Evolutionary conservation across 2,329 filamentous ascomycete species (phyloP).

Genomic region (Hypoxylon sp.): DNA sequence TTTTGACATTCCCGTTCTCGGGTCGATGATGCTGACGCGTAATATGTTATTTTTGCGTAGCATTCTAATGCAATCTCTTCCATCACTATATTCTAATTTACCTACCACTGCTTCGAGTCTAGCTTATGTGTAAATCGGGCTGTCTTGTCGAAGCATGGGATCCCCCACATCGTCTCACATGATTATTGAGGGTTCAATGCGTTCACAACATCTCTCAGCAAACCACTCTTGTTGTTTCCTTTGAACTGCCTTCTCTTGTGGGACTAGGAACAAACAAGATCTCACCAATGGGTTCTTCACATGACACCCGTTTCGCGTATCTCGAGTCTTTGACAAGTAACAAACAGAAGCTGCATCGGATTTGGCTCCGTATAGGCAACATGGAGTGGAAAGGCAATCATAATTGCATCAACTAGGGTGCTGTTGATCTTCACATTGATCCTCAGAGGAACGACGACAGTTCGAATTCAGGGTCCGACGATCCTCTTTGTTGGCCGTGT

Average conservation of each 20-base stretch:
- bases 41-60: constrained; percentile 33
- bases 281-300: constrained; percentile 50
- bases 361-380: constrained; percentile 42
- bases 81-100: constrained; percentile 5
- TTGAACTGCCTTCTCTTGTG: constrained; percentile 34
- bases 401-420: constrained; percentile 50
- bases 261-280: constrained; percentile 43
- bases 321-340: constrained; percentile 48
- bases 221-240: constrained; percentile 25
- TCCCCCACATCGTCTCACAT: constrained; percentile 49
- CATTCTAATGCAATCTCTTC: not conserved
- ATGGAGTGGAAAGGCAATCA: constrained; percentile 49
- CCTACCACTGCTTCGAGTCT: constrained; percentile 25
- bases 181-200: constrained; percentile 48
- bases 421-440: constrained; percentile 51
- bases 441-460: constrained; percentile 49
- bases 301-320: constrained; percentile 50
- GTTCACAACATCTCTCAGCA: constrained; percentile 51
- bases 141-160: constrained; percentile 46
- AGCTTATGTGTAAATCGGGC: constrained; percentile 41
- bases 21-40: constrained; percentile 48
- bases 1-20: constrained; percentile 42
- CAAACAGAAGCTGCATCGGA: constrained; percentile 33
- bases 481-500: constrained; percentile 51
- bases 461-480: constrained; percentile 51